phyloP scores from a whole-genome alignment of 306 rosid species.

The Erythrophleum fordii region DNA sequence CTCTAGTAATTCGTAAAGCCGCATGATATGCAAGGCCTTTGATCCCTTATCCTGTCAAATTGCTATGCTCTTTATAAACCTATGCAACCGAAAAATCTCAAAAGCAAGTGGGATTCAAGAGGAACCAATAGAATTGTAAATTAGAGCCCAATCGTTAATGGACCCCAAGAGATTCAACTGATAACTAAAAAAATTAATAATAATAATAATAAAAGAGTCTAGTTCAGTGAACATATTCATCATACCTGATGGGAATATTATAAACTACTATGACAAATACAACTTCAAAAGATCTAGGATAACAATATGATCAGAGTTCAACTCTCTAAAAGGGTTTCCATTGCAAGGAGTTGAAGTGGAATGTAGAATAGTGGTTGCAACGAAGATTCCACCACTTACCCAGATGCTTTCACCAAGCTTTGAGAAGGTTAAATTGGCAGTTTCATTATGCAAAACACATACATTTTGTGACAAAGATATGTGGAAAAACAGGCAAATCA shows the following conservation, averaged over 20 bases:
- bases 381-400: background rate
- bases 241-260: too few relatives aligned
- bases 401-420: conserved; percentile 87
- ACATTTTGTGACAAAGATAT: conserved; percentile 9
- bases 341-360: too few relatives aligned
- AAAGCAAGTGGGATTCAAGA: conserved; percentile 19
- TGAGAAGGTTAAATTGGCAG: conserved; percentile 13
- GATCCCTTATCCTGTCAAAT: conserved; percentile 69
- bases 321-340: too few relatives aligned
- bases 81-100: conserved; percentile 46
- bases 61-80: conserved; percentile 46
- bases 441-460: conserved; percentile 31
- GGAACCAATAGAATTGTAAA: conserved; percentile 25
- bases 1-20: conserved; percentile 81
- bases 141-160: background rate
- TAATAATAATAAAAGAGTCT: too few relatives aligned
- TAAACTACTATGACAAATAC: too few relatives aligned
- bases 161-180: background rate
- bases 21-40: conserved; percentile 73
- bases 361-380: too few relatives aligned
- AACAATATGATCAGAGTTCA: too few relatives aligned
- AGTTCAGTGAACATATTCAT: too few relatives aligned
- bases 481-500: conserved; percentile 22
- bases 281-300: too few relatives aligned
- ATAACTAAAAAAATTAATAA: too few relatives aligned